Evolutionary conservation across 306 rosid species (phyloP).

Genomic region (Nissolia schottii): DNA sequence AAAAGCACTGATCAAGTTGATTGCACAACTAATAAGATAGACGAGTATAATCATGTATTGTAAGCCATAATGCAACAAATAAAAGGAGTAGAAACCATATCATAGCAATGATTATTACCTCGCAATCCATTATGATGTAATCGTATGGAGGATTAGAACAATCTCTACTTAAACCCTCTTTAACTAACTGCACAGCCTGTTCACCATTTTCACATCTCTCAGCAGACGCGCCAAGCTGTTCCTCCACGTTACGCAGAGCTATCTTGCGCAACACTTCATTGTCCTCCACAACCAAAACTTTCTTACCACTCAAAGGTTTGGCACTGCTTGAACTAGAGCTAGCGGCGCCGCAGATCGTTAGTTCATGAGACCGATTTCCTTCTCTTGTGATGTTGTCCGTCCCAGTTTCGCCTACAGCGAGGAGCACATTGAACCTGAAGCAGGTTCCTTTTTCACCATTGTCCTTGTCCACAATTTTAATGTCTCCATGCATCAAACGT

Average conservation of each 20-base stretch:
- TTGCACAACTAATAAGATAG: neutral
- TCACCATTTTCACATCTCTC: slow-evolving; percentile 49
- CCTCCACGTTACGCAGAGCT: slow-evolving; percentile 10
- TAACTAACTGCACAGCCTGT: slow-evolving; percentile 41
- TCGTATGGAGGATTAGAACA: slow-evolving; percentile 40
- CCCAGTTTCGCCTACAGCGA: slow-evolving; percentile 19
- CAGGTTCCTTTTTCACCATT: slow-evolving; percentile 60
- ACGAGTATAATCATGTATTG: neutral
- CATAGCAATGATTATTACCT: slow-evolving; percentile 35
- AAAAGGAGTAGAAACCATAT: neutral
- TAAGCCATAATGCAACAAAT: neutral
- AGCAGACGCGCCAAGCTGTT: slow-evolving; percentile 39
- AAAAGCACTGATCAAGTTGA: neutral
- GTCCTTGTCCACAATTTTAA: slow-evolving; percentile 57
- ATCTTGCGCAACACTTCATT: neutral
- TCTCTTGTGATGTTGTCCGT: slow-evolving; percentile 11
- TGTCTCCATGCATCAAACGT: slow-evolving; percentile 72
- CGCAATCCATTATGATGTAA: slow-evolving; percentile 71
- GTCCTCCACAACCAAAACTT: slow-evolving; percentile 62
- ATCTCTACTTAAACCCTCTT: slow-evolving; percentile 27
- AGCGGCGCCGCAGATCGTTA: slow-evolving; percentile 10
- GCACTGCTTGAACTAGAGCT: slow-evolving; percentile 25
- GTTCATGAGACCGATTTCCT: slow-evolving; percentile 11
- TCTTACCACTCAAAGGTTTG: slow-evolving; percentile 44
- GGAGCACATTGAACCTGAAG: slow-evolving; percentile 58